Evolutionary conservation across 768 basidiomycete genomes (phyloP), one percentile per base, ranked within the genome.

Genomic region (Tricholoma sp.): DNA sequence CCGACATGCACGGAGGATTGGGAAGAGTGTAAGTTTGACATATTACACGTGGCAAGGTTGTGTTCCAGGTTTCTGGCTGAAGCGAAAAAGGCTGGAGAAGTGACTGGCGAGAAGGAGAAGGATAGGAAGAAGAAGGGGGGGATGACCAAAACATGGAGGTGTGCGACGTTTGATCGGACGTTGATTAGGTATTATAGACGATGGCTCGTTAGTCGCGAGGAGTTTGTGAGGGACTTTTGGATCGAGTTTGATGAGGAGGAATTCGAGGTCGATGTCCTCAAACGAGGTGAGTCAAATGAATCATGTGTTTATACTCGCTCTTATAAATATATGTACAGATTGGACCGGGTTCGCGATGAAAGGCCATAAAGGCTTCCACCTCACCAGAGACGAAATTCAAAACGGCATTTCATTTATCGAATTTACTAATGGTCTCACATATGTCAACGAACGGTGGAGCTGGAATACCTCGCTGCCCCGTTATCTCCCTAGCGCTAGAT

Each of bases 41-140:
- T 80, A 47, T 51, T 80, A 18, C 75, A 80, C 64, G 69, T 80
- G 31, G 70, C 70, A 12, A 64, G 77, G 35, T 57, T 80, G 27
- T 76, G 74, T 57, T 56, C 63, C 9, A 59, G 61, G n/a, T 69
- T 80, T 41, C 68, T 79, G 32, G 47, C 56, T 12, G 57, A 66
- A 47, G 78, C 78, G 12, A 50, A 8, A 5, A 60, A 63, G 24
- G 61, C 63, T 22, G 74, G 68, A 29, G 68, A 65, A 65, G 61
- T 52, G 5, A 46, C 43, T 51, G 63, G 56, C 4, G 70, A 66
- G 5, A 67, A 75, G 57, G 70, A 71, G 45, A 70, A 65, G 56
- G 54, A 4, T 77, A 79, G 60, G 78, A 43, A 18, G 45, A 31
- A 16, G 27, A 75, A 57, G 77, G 76, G 50, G 75, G 76, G 63